Base-by-base conservation (phyloP, 371 early-diverging fungal genomes). In the Apophysomyces elegans region DNA sequence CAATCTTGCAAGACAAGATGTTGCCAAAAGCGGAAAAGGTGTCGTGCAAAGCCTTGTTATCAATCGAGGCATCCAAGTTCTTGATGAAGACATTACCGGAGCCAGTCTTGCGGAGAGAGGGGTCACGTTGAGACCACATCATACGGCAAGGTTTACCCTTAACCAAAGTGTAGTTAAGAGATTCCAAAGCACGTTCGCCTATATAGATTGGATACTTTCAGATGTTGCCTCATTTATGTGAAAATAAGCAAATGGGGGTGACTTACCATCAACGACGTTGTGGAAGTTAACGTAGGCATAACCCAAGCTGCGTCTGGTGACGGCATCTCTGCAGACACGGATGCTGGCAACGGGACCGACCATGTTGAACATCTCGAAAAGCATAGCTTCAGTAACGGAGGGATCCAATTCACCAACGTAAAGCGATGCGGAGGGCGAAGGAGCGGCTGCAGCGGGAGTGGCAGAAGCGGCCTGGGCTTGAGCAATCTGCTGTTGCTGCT, bases 71-170 rank as follows among this genome's bases (percentile, higher is more conserved):
- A 83, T 97, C 97, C 59, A 99, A 85, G 89, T 99, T 99, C 88
- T 99, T 99, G 87, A 99, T 99, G 81, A 99, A 97, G 74, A 99
- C 92, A 87, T 99, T 99, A 69, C 98, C 98, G 46, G 87, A 83
- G 39, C 98, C 97, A 62, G 90, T 88, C 73, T 89, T 89, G 78
- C 99, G 96, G 67, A 94, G 83, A 64, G 96, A 84, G 43, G 99
- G 99, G 85, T 99, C 98, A 69, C 99, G 93, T 85, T 99, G 96
- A 64, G 96, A 95, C 98, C 97, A 98, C 99, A 99, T 99, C 81
- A 99, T 96, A 70, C 99, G 95, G 88, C 97, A 96, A 46, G 96
- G 87, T 66, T 90, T 88, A 70, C 93, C 95, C 85, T 94, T 95
- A 83, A 99, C 90, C 75, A 86, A 76, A 60, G 93, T 90, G 83